Evolutionary conservation across 257 asterid species (phyloP), one percentile per base, ranked within the genome.

Genomic region (Galeopsis tetrahit): DNA sequence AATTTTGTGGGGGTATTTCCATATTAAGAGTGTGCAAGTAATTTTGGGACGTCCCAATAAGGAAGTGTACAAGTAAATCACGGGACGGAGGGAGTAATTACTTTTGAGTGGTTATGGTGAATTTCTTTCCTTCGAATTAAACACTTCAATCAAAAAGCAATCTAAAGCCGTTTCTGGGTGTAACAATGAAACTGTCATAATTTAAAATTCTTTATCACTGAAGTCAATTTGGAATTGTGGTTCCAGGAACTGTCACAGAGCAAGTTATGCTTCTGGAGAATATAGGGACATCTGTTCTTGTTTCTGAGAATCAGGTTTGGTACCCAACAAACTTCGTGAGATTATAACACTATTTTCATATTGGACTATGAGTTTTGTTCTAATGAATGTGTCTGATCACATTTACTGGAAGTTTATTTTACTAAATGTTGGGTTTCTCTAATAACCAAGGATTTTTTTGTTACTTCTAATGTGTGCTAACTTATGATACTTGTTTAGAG

Each of bases 191-290:
- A 34, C 15, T 35, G 8, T 42, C 39, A 31, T 14, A 0, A 36
- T 28, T 56, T 32, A 38, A 74, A 6, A 39, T 55, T 60, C 10
- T 70, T 44, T 40, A 55, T 62, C 32, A 42, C 21, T 68, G 72
- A 40, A 71, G 43, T 39, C 32, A 8, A 36, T 10, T 69, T 64
- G 1, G 7, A 48, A 21, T 63, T 59, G 55, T 66, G 72, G 32
- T 76, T 59, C 9, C 94, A 93, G 98, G 98, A 68, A 77, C 89
- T 74, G 91, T 89, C 34, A 61, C 96, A 7, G 98, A 91, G 85
- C 98, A 93, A 80, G 93, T 93, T 73, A 89, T 93, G 98, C 91
- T 93, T 84, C 85, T 93, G 81, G 98, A 93, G 91, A 93, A 93
- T 82, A 93, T 93, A 65, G 98, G 91, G 67, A 91, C 98, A 34